Evolutionary conservation across 1,284 basidiomycete genomes (phyloP), one percentile per base, ranked within the genome.

Genomic region (Paramarasmius palmivorus): DNA sequence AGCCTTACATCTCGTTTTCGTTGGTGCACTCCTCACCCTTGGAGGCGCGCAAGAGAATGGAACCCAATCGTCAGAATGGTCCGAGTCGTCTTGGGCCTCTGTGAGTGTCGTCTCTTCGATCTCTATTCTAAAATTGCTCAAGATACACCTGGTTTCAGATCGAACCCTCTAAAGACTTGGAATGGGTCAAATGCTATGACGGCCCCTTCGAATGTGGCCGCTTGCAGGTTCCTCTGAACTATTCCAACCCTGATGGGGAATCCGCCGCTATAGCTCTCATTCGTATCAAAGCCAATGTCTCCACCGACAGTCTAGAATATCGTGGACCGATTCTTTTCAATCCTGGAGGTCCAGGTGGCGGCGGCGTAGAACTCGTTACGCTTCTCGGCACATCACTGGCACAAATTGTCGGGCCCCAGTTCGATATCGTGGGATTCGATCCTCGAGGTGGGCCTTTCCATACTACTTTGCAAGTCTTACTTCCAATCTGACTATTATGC

Each of bases 341-440:
- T 54, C 81, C 81, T 0, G 79, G 79, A 1, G 79, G 79, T 0
- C 79, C 79, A 8, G 79, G 79, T 22, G 65, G 61, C 23, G 63
- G 66, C 19, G 69, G 70, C 15, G 64, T 70, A 9, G 52, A 56
- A 6, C 34, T 71, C 0, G 57, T 76, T n/a, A 44, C 61, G 1
- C 40, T 26, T 0, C 9, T 25, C 0, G 79, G 73, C 0, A 50
- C 60, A 4, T 39, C 55, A 2, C 53, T 80, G 22, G 64, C 68
- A n/a, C 41, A 54, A 1, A 56, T 78, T 37, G 40, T 80, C 15
- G 79, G 79, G 7, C 68, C 69, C 1, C 63, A 73, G 25, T 82
- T 74, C 55, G 78, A 82, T 56, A 56, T 81, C 10, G 68, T 83
- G 2, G 72, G 76, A 4, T 82, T 82, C 55, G 81, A 82, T 61